Evolutionary conservation across 2,329 filamentous ascomycete species (phyloP).

Genomic region (Colletotrichum viniferum): DNA sequence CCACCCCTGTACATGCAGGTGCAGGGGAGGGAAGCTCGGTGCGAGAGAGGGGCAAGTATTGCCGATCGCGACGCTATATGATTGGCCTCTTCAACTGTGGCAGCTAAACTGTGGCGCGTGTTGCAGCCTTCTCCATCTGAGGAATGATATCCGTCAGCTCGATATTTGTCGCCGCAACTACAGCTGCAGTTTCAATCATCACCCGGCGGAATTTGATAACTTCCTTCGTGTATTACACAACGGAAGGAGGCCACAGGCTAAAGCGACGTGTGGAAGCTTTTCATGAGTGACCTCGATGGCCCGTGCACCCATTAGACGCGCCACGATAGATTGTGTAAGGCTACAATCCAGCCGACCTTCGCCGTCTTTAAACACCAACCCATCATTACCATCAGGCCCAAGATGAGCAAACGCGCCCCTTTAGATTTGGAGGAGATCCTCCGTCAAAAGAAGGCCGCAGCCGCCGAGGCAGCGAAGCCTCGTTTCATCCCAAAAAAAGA

Average conservation of each 20-base stretch:
- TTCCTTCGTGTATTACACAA: background rate
- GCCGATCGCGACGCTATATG: background rate
- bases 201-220: background rate
- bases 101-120: background rate
- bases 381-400: background rate
- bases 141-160: background rate
- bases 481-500: conserved; percentile 86
- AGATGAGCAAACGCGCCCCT: conserved; percentile 41
- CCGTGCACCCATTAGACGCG: background rate
- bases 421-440: conserved; percentile 87
- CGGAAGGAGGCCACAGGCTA: background rate
- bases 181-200: background rate
- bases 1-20: conserved; percentile 18
- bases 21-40: background rate
- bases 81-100: background rate
- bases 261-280: background rate
- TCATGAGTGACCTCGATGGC: background rate
- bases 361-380: background rate
- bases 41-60: conserved; percentile 1
- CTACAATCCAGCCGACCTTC: background rate
- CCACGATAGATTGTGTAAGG: background rate
- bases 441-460: conserved; percentile 83
- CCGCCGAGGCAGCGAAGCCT: conserved; percentile 84
- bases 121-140: conserved; percentile 1
- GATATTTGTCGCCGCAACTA: background rate